These are phyloP conservation scores for Pseudoscleropodium purum DNA, from an alignment of 225 moss, liverwort and hornwort genomes.

Conservation along the genomic window DNA sequence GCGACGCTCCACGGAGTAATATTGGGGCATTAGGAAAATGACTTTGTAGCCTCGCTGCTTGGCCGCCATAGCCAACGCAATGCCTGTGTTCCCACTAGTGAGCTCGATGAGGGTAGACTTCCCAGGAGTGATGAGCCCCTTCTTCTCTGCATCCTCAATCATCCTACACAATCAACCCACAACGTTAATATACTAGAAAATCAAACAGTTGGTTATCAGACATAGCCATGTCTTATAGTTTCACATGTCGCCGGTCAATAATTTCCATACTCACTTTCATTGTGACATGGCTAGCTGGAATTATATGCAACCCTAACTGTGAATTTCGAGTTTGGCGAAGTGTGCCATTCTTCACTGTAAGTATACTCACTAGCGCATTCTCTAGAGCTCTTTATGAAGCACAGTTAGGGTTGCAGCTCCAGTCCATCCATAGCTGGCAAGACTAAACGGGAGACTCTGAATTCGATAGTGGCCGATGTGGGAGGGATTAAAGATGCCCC, in stretches of 20 bases:
- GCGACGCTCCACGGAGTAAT: constrained; percentile 69
- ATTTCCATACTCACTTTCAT: too few relatives aligned
- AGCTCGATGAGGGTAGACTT: constrained; percentile 56
- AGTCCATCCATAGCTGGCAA: background rate
- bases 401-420: background rate
- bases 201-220: background rate
- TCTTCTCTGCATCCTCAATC: constrained; percentile 57
- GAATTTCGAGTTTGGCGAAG: background rate
- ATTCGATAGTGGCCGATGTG: background rate
- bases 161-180: constrained; percentile 18
- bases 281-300: background rate
- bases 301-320: background rate
- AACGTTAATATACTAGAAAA: too few relatives aligned
- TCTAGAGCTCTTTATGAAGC: background rate
- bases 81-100: constrained; percentile 72
- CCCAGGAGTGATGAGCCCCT: constrained; percentile 60
- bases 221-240: background rate
- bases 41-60: constrained; percentile 52
- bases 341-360: background rate
- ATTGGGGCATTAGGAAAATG: constrained; percentile 57
- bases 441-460: background rate
- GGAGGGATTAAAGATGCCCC: background rate
- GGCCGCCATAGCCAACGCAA: constrained; percentile 51
- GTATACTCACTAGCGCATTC: background rate
- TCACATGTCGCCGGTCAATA: too few relatives aligned